These are phyloP conservation scores for Naganishia antarctica DNA, from an alignment of 768 basidiomycete species.

Conservation along the genomic window DNA sequence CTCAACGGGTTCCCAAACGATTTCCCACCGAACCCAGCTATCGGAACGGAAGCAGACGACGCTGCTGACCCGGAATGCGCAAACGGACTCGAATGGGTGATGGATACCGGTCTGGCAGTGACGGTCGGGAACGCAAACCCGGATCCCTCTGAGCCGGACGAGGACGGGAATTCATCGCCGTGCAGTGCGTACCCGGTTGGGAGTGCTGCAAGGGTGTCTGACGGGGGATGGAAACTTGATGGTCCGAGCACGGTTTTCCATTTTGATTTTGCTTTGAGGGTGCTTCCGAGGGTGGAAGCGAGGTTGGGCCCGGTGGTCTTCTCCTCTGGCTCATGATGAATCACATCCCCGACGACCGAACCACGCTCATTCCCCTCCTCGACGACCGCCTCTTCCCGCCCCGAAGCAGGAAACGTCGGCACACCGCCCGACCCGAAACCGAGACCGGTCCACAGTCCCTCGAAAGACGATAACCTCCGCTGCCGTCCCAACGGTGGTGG, in stretches of 20 bases:
- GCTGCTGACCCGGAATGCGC: no score
- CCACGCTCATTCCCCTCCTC: background rate
- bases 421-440: background rate
- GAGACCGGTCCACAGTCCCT: background rate
- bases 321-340: background rate
- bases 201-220: background rate
- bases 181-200: background rate
- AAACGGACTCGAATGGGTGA: constrained; percentile 44
- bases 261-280: constrained; percentile 40
- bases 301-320: background rate
- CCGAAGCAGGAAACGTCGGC: background rate
- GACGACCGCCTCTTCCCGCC: no score
- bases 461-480: background rate
- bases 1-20: background rate
- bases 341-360: background rate
- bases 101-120: constrained; percentile 32
- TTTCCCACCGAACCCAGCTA: background rate
- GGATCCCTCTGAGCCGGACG: background rate
- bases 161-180: constrained; percentile 3
- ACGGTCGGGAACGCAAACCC: background rate
- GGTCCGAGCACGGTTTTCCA: constrained; percentile 39
- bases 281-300: constrained; percentile 28
- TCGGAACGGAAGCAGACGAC: constrained; percentile 28
- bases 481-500: background rate
- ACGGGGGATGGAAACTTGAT: constrained; percentile 25